Conservation (phyloP, 2,329 filamentous ascomycete genomes). For the Phialemoniopsis sp. region DNA sequence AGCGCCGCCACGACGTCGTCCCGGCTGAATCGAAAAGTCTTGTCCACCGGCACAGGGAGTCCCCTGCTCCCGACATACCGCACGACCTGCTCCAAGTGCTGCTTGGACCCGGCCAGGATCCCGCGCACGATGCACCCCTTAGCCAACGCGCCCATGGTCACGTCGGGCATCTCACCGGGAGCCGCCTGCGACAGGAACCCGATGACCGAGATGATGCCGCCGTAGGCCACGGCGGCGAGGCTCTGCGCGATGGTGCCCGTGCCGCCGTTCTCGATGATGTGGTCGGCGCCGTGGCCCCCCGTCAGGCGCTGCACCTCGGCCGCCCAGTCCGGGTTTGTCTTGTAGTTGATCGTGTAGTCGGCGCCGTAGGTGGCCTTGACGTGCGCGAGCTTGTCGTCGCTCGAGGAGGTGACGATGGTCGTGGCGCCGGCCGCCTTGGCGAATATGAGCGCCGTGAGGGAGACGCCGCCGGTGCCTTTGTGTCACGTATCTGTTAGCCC, state of each 20-base stretch:
- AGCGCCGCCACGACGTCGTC: no score
- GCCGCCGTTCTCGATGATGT: slow-evolving; percentile 33
- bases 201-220: slow-evolving; percentile 39
- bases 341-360: slow-evolving; percentile 44
- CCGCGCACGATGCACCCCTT: no score
- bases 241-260: slow-evolving; percentile 36
- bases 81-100: no score
- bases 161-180: no score
- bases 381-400: slow-evolving; percentile 37
- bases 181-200: slow-evolving; percentile 38
- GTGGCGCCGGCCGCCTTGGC: slow-evolving; percentile 39
- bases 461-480: no score
- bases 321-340: slow-evolving; percentile 36
- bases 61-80: no score
- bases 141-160: no score
- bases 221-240: slow-evolving; percentile 34
- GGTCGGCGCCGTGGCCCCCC: slow-evolving; percentile 35
- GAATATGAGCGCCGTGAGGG: no score
- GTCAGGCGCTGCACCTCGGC: slow-evolving; percentile 38
- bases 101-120: no score
- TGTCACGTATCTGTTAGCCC: no score
- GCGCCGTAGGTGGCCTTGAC: slow-evolving; percentile 33
- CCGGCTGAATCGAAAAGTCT: no score
- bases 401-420: slow-evolving; percentile 46
- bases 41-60: no score